Evolutionary conservation across 306 rosid genomes (phyloP).

Genomic region (Trichosanthes cucumerina): DNA sequence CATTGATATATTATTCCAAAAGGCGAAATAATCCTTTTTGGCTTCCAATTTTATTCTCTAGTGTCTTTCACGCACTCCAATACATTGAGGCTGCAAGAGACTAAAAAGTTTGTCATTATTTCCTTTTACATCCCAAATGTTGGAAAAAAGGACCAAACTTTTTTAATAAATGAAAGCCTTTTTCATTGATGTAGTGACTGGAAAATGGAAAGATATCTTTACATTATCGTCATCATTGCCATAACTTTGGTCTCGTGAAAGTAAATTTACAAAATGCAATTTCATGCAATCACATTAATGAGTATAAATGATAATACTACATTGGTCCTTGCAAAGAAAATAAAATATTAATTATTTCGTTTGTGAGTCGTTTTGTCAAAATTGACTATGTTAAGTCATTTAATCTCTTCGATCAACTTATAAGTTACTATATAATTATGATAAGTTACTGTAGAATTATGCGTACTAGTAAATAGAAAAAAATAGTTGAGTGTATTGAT

Average conservation of each 20-base stretch:
- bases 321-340: background rate
- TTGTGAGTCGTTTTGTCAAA: background rate
- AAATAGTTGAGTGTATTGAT: background rate
- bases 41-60: background rate
- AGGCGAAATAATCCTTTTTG: background rate
- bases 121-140: background rate
- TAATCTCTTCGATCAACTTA: no score
- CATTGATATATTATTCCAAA: background rate
- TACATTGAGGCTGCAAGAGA: background rate
- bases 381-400: background rate
- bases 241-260: background rate
- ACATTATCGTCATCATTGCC: background rate
- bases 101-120: background rate
- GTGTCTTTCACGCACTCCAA: background rate
- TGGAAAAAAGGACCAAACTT: background rate
- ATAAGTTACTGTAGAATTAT: background rate
- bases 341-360: background rate
- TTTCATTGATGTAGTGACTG: background rate
- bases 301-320: background rate
- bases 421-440: background rate
- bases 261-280: background rate
- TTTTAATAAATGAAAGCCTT: background rate
- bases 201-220: background rate
- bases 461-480: no score
- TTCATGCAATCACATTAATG: background rate